Evolutionary conservation across 2,329 filamentous ascomycete genomes (phyloP).

Genomic region (Pezicula rhizophila): DNA sequence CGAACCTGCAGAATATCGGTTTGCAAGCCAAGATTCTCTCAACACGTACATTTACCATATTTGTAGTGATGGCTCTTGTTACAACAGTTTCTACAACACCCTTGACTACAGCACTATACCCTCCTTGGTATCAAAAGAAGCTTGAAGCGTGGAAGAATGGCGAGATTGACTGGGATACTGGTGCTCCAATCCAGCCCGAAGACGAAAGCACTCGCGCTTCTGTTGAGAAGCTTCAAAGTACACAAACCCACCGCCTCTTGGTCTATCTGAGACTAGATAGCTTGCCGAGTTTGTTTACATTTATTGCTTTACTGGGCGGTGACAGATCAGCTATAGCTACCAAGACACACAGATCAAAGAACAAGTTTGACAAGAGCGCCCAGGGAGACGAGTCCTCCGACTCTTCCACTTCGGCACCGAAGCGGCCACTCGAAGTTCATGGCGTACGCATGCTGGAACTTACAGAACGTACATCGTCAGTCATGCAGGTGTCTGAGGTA

Average conservation of each 20-base stretch:
- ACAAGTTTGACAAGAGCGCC: constrained; percentile 20
- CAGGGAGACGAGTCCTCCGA: constrained; percentile 20
- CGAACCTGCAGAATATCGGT: constrained; percentile 59
- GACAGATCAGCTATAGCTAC: constrained; percentile 29
- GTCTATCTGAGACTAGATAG: constrained; percentile 82
- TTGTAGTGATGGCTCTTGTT: constrained; percentile 87
- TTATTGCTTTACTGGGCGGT: constrained; percentile 72
- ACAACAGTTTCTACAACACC: constrained; percentile 83
- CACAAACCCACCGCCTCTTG: constrained; percentile 58
- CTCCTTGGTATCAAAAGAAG: constrained; percentile 69
- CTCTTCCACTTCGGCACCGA: constrained; percentile 14
- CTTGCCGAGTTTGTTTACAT: constrained; percentile 73
- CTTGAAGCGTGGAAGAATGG: constrained; percentile 70
- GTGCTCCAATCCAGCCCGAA: constrained; percentile 30
- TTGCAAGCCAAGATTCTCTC: constrained; percentile 78
- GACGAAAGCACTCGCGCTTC: constrained; percentile 27
- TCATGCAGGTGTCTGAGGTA: constrained; percentile 86
- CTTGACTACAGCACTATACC: constrained; percentile 67
- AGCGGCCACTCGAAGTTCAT: constrained; percentile 38
- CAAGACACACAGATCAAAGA: constrained; percentile 30
- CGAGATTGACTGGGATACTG: constrained; percentile 85
- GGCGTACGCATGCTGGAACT: constrained; percentile 82
- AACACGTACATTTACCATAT: constrained; percentile 80
- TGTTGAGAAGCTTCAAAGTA: constrained; percentile 42
- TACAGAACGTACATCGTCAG: constrained; percentile 86